Conservation (phyloP, 1,139 yeast species). For the Pneumocystis wakefieldiae region DNA sequence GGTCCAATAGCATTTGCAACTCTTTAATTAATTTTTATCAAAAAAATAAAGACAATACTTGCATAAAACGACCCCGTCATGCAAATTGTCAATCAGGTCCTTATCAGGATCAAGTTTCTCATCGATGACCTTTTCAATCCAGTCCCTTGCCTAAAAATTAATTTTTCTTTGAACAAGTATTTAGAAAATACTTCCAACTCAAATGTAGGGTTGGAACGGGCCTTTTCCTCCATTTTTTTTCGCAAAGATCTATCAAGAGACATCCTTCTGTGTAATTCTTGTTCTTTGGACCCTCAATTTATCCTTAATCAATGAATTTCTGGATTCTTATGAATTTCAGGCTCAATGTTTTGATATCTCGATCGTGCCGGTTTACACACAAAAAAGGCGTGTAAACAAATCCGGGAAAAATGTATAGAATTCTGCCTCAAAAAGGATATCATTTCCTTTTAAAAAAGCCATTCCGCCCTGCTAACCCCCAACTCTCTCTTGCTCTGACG, state of each 20-base stretch:
- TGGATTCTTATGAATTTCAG: background rate
- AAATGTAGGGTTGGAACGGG: background rate
- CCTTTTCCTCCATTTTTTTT: background rate
- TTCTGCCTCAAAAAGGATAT: too few relatives aligned
- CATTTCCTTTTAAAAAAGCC: too few relatives aligned
- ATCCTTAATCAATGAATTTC: background rate
- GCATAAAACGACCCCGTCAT: slow-evolving; percentile 49
- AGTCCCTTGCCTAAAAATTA: slow-evolving; percentile 8
- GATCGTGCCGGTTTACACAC: too few relatives aligned
- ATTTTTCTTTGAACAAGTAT: background rate
- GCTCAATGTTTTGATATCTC: background rate
- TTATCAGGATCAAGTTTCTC: slow-evolving; percentile 16
- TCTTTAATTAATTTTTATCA: background rate
- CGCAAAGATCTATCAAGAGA: background rate
- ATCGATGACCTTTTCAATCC: slow-evolving; percentile 20
- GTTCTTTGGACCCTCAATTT: background rate
- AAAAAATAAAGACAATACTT: background rate
- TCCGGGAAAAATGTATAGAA: too few relatives aligned
- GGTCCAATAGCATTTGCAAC: slow-evolving; percentile 4
- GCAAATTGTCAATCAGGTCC: slow-evolving; percentile 37
- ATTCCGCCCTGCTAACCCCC: too few relatives aligned
- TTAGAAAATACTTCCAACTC: background rate
- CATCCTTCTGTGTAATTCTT: background rate
- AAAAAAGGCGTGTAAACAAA: too few relatives aligned
- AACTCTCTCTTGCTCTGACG: too few relatives aligned